Evolutionary conservation across 306 rosid genomes (phyloP).

Genomic region (Oemleria cerasiformis): DNA sequence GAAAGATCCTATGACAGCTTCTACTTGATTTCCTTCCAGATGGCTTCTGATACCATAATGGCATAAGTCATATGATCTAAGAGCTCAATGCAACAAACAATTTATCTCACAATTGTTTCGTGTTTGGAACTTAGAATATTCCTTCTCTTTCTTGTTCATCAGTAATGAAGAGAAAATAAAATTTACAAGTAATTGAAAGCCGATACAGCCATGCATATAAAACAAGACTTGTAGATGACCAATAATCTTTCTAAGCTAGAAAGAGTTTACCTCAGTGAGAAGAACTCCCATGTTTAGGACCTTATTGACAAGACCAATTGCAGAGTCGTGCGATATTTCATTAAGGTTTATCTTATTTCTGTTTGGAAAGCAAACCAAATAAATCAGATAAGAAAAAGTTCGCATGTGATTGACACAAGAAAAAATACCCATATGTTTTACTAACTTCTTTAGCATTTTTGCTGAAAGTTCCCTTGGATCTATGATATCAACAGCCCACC

Average conservation of each 20-base stretch:
- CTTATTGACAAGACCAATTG: conserved; percentile 67
- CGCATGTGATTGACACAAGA: conserved; percentile 7
- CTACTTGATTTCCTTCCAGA: background rate
- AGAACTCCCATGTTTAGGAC: conserved; percentile 80
- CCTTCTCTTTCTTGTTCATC: background rate
- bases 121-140: background rate
- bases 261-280: conserved; percentile 66
- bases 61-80: background rate
- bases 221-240: background rate
- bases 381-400: conserved; percentile 3
- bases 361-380: conserved; percentile 22
- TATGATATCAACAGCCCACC: conserved; percentile 88
- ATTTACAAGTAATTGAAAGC: background rate
- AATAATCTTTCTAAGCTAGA: conserved; percentile 6
- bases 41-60: background rate
- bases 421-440: background rate
- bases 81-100: background rate
- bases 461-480: conserved; percentile 82
- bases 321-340: conserved; percentile 88
- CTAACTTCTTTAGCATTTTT: conserved; percentile 75
- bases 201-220: background rate
- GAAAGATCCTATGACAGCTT: background rate
- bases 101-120: background rate
- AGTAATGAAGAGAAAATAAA: background rate
- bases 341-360: conserved; percentile 83